Conservation (phyloP, 306 rosid species). For the Vigna mungo region DNA sequence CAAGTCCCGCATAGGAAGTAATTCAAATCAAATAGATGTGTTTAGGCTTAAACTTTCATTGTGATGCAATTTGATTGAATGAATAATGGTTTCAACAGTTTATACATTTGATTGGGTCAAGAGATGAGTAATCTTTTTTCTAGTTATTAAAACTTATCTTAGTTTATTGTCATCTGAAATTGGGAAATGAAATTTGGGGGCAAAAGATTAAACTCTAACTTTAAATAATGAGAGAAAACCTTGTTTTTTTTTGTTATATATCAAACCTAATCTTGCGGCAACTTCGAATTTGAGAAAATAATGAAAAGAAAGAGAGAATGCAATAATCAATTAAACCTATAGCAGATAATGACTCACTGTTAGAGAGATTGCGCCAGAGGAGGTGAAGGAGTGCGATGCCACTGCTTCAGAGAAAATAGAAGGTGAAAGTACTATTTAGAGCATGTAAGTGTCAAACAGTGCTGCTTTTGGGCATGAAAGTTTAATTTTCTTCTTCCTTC, state of each 20-base stretch:
- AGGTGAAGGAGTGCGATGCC: not conserved
- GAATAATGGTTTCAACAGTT: not conserved
- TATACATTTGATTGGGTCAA: constrained; percentile 9
- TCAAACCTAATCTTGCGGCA: constrained; percentile 15
- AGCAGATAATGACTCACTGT: not conserved
- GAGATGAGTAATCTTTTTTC: not conserved
- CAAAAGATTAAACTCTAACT: constrained; percentile 1
- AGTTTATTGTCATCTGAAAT: constrained; percentile 4
- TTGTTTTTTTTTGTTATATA: not conserved
- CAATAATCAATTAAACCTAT: not conserved
- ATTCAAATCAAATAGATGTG: not conserved
- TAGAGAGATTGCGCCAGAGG: not conserved
- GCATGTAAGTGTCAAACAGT: not conserved
- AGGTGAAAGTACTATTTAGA: not conserved
- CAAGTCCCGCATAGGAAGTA: not conserved
- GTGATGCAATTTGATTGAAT: not conserved
- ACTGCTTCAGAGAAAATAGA: not conserved
- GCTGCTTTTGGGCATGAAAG: not conserved
- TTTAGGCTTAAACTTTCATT: not conserved
- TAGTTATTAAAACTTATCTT: not conserved
- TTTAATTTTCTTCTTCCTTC: too few relatives aligned
- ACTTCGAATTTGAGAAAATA: not conserved
- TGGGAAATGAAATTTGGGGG: not conserved
- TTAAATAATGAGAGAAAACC: not conserved
- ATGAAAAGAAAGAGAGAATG: not conserved